Conservation (phyloP, 768 basidiomycete species). For the Boletus reticuloceps region DNA sequence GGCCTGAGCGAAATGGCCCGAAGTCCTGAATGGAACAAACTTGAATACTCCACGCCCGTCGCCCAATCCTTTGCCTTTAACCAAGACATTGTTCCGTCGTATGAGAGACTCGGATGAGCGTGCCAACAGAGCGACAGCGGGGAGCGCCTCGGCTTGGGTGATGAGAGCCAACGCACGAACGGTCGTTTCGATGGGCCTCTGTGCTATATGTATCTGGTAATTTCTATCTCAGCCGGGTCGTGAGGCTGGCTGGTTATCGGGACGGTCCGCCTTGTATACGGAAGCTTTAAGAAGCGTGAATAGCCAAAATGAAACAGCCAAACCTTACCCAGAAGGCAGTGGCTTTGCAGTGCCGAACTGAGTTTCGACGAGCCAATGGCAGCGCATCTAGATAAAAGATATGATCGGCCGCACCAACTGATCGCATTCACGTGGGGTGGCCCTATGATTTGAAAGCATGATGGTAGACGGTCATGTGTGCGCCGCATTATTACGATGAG, state of each 20-base stretch:
- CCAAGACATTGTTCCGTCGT: slow-evolving; percentile 25
- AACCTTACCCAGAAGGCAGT: slow-evolving; percentile 6
- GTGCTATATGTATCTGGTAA: slow-evolving; percentile 27
- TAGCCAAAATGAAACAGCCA: slow-evolving; percentile 10
- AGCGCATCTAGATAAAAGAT: slow-evolving; percentile 11
- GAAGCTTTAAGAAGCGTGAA: slow-evolving; percentile 1
- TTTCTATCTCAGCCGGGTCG: slow-evolving; percentile 19
- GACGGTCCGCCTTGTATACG: background rate
- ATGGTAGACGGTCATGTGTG: background rate
- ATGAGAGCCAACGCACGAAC: background rate
- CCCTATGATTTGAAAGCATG: too few relatives aligned
- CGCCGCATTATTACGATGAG: background rate
- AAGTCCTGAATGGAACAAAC: slow-evolving; percentile 35
- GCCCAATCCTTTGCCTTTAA: slow-evolving; percentile 29
- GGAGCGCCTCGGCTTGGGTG: background rate
- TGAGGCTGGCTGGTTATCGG: background rate
- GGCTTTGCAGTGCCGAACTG: slow-evolving; percentile 6
- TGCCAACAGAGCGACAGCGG: background rate
- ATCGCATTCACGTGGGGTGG: background rate
- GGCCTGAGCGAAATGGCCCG: slow-evolving; percentile 26
- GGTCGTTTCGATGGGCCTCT: background rate
- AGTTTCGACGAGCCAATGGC: background rate
- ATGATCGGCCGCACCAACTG: background rate
- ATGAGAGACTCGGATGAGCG: background rate
- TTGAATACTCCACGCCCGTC: slow-evolving; percentile 33